Conservation (phyloP, 371 early-diverging fungal genomes). For the Fennellomyces sp. region DNA sequence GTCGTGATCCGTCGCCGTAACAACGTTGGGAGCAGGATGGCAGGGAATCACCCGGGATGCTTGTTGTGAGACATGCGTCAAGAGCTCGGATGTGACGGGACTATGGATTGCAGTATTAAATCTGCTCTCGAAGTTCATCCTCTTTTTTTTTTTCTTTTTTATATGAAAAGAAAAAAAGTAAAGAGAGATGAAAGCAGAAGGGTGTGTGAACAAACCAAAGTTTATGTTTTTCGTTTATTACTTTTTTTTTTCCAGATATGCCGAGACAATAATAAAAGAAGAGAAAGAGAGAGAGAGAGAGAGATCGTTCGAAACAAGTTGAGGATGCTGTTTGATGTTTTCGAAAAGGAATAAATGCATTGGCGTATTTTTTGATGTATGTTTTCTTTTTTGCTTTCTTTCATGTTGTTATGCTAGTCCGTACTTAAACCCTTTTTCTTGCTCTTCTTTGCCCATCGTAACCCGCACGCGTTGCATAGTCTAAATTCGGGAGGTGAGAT, state of each 20-base stretch:
- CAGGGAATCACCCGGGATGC: slow-evolving; percentile 24
- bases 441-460: slow-evolving; percentile 40
- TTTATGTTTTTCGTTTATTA: not conserved
- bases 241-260: not conserved
- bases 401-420: not conserved
- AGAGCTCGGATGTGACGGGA: slow-evolving; percentile 15
- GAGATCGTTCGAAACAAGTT: not conserved
- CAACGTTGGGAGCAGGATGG: slow-evolving; percentile 3
- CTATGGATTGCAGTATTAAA: slow-evolving; percentile 8
- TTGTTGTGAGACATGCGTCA: slow-evolving; percentile 25
- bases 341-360: not conserved
- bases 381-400: not conserved
- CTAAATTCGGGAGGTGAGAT: slow-evolving; percentile 34
- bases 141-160: not conserved
- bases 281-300: not conserved
- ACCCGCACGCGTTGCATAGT: slow-evolving; percentile 59
- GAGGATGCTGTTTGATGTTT: not conserved
- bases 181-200: not conserved
- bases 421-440: slow-evolving; percentile 7
- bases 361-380: not conserved
- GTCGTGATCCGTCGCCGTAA: not conserved
- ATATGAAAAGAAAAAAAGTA: not conserved
- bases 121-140: not conserved
- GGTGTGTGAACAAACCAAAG: not conserved
- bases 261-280: slow-evolving; percentile 4